Base-by-base conservation (phyloP, 371 early-diverging fungal genomes). In the Mucor velutinosus region DNA sequence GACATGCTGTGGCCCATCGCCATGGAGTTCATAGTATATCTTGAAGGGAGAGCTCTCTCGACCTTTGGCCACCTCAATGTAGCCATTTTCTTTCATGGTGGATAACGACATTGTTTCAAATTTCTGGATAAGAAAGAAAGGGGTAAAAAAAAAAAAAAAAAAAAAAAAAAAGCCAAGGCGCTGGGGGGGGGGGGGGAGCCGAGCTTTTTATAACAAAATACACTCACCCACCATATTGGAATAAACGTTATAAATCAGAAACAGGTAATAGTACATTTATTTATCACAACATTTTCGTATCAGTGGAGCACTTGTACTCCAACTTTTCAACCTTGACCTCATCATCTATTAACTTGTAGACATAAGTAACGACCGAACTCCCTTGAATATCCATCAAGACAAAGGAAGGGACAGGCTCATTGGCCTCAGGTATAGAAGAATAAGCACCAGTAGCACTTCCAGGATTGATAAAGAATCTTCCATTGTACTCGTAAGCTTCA, bases 371-470 rank as follows among this genome's bases (percentile, higher is more conserved):
- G 11, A 96, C 89, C 1, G 79, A 78, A 15, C 81, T 75, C 10
- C 89, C 92, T 74, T 95, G 94, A 62, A 97, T 77, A 80, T 98
- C 97, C 94, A 98, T 92, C 68, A 98, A 79, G 43, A 96, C 95
- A 84, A 98, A 98, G 23, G 94, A 93, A 56, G 98, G 97, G 21
- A 89, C 85, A 53, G 87, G 81, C 0, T 88, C 87, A 53, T 84
- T 87, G 68, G 60, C 66, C 58, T 83, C 74, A 64, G 80, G 74
- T 65, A 69, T 70, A 62, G 80, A 70, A 62, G 87, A 75, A 68
- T 87, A 91, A 7, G 95, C 95, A 39, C 97, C 98, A 0, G 98
- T 98, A 10, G 95, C 95, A 47, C 92, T 92, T 23, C 98, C 98
- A 12, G 98, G 98, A 72, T 97, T 95, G 49, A 97, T 88, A 75